Base-by-base conservation (phyloP, 192 early-diverging fungal species). In the Linnemannia exigua region DNA sequence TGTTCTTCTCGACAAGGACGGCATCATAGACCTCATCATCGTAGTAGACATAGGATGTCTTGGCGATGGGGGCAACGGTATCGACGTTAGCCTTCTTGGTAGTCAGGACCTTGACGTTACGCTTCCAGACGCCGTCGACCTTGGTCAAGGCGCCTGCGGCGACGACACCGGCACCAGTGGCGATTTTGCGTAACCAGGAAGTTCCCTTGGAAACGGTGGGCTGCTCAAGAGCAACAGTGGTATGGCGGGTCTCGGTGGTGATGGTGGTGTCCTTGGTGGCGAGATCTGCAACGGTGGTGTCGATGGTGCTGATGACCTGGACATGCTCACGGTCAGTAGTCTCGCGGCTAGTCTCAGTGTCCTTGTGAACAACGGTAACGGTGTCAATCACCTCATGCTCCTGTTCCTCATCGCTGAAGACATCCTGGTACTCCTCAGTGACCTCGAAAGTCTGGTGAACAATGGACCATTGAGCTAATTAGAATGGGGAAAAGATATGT, bases 1-100 rank as follows among this genome's bases (percentile, higher is more conserved):
- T 78, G 1, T 71, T 28, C 44, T 67, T 70, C 36, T 81, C 79
- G 2, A 25, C 33, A 5, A 81, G 15, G 17, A 61, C 54, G 16
- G 80, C 66, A 61, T 76, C 68, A 16, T 80, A 80, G n/a, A 80
- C 79, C 28, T 80, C 79, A 31, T 81, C 74, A 48, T 81, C 80
- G 52, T 68, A 81, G 68, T 81, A 81, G 38, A 81, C 80, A 15
- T 47, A 58, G 0, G 77, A 71, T 1, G 50, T 61, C 36, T 72
- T 79, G 51, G 69, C 70, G 20, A 79, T 72, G 28, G 77, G 77
- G 28, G 50, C 51, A 16, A 79, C 52, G 5, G 44, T 2, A 20
- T 79, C 77, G n/a, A 79, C 77, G 9, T 70, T 7, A 25, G 77
- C 77, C 54, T 79, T 79, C 28, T 58, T 52, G 41, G 77, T 79